Evolutionary conservation across 2,329 filamentous ascomycete genomes (phyloP).

Genomic region (Elsinoe necatrix): DNA sequence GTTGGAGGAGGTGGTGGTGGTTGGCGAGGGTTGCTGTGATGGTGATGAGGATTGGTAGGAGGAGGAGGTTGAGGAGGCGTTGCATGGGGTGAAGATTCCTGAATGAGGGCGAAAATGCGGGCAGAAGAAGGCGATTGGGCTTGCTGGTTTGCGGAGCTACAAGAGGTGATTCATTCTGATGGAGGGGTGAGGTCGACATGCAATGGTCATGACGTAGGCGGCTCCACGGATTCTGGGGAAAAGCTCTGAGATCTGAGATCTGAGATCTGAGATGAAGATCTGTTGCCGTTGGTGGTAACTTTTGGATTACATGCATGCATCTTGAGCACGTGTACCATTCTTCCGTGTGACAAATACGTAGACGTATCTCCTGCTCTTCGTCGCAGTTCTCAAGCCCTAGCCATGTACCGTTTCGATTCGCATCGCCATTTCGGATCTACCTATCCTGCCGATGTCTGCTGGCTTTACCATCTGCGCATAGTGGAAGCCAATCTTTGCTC

Average conservation of each 20-base stretch:
- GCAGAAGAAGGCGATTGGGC: neutral
- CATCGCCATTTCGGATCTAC: no score
- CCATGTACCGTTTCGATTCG: no score
- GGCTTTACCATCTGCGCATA: no score
- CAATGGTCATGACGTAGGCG: slow-evolving; percentile 4
- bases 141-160: neutral
- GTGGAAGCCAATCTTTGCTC: no score
- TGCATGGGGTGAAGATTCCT: neutral
- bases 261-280: no score
- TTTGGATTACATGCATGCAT: no score
- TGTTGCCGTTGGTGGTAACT: no score
- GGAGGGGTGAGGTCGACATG: slow-evolving; percentile 3
- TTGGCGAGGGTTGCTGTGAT: slow-evolving; percentile 3
- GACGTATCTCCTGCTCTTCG: no score
- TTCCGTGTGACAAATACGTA: no score
- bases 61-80: neutral
- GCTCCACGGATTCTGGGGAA: slow-evolving; percentile 4
- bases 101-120: neutral
- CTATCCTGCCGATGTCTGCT: no score
- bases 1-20: slow-evolving; percentile 11
- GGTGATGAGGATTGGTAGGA: neutral
- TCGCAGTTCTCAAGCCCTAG: no score
- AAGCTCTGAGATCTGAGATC: slow-evolving; percentile 8
- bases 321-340: no score
- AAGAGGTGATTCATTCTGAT: neutral